Evolutionary conservation across 441 rosid genomes (phyloP), one percentile per base, ranked within the genome.

Genomic region (Biscutella auriculata): DNA sequence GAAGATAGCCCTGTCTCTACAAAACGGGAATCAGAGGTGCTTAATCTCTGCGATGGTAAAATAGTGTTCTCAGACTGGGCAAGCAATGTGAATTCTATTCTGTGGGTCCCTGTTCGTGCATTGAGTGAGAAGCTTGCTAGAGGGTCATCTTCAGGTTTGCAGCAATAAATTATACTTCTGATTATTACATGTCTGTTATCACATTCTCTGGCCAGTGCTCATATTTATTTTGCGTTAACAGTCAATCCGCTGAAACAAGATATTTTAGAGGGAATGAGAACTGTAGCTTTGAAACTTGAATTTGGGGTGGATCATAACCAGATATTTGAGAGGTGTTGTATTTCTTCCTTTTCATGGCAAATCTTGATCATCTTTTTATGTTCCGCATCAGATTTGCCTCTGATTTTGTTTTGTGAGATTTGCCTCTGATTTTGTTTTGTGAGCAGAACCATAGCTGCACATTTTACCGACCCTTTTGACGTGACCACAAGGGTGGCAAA

Each of bases 231-330:
- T 42, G 67, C 46, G 32, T 69, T 63, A 33, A 44, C 85, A 88
- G 97, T 72, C 50, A 63, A 64, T 43, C 83, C 95, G 27, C 85
- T 75, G 69, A 85, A 64, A 65, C 96, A 76, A 57, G 93, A 80
- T 76, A 73, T 85, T 52, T 84, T 94, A 44, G 99, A 87, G 60
- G 96, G 99, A 60, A 82, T 94, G 96, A 83, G 99, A 80, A 94
- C 99, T 37, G 79, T 94, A 49, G 99, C 99, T 67, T 69, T 94
- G 71, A 87, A 87, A 67, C 99, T 90, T 68, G 92, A 87, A 68
- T 90, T 94, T 74, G 99, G 97, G 62, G 82, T 72, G 56, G 82
- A 85, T 44, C 87, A 79, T 69, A 94, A 90, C 80, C 99, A 90
- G 79, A 80, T 78, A 51, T 90, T 85, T 82, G 97, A 87, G 68